Evolutionary conservation across 2,329 filamentous ascomycete species (phyloP).

Genomic region (Chalaropsis ovoidea): DNA sequence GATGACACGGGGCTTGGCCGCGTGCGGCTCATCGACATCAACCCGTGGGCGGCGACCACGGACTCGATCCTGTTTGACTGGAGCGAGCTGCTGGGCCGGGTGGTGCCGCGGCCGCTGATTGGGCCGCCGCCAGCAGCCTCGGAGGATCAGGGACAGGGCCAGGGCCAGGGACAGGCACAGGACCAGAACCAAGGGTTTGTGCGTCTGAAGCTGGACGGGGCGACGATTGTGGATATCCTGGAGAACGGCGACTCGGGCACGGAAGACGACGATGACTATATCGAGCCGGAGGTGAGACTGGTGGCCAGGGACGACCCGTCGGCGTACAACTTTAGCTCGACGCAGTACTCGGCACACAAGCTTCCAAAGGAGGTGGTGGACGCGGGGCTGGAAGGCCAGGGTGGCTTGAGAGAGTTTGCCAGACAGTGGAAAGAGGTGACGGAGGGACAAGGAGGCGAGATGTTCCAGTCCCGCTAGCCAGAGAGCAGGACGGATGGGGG

Average conservation of each 20-base stretch:
- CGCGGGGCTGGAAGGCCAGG: conserved; percentile 56
- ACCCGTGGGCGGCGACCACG: conserved; percentile 83
- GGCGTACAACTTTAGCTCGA: conserved; percentile 73
- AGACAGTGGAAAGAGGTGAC: conserved; percentile 59
- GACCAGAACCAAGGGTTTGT: conserved; percentile 14
- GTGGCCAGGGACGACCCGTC: conserved; percentile 78
- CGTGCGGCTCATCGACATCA: conserved; percentile 85
- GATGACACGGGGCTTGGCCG: conserved; percentile 50
- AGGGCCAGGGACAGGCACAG: conserved; percentile 32
- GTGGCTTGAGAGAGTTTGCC: conserved; percentile 71
- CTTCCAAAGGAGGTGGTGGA: conserved; percentile 85
- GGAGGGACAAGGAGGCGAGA: conserved; percentile 35
- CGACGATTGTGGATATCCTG: conserved; percentile 27
- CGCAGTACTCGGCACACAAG: conserved; percentile 91
- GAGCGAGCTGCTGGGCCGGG: conserved; percentile 69
- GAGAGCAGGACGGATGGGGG: background rate
- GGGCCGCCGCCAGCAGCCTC: conserved; percentile 37
- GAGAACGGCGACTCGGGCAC: conserved; percentile 28
- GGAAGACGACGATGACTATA: conserved; percentile 32
- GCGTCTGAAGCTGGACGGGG: conserved; percentile 27
- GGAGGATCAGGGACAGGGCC: conserved; percentile 31
- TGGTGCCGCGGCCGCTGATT: conserved; percentile 49
- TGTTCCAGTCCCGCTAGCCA: conserved; percentile 33
- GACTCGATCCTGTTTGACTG: conserved; percentile 85
- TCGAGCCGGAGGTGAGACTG: conserved; percentile 67